A percentile compares a stretch with the other conserved stretches of the same genome.
phyloP scores from a whole-genome alignment of 768 basidiomycete genomes.

The Pleurotus cornucopiae region DNA sequence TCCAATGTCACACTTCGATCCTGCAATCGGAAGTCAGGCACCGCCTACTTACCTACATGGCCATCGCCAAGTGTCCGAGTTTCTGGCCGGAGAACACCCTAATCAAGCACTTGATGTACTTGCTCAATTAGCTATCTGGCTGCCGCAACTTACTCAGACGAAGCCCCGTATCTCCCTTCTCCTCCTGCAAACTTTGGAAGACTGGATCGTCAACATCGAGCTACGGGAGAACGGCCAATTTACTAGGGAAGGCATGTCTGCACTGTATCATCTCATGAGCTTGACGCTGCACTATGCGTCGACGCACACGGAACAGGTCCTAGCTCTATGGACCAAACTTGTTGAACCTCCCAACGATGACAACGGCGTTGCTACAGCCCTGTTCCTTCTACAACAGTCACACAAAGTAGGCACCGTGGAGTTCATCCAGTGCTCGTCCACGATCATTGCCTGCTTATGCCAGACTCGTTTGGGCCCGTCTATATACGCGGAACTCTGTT shows the following conservation, averaged over 20 bases:
- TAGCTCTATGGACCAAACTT: constrained; percentile 73
- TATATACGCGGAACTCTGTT: constrained; percentile 81
- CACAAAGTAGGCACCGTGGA: constrained; percentile 75
- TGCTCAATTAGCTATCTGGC: constrained; percentile 64
- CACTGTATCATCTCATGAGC: constrained; percentile 79
- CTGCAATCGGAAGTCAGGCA: constrained; percentile 66
- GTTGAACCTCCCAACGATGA: constrained; percentile 66
- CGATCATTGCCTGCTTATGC: constrained; percentile 80
- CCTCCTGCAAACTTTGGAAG: constrained; percentile 74
- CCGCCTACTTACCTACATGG: constrained; percentile 78
- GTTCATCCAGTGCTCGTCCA: constrained; percentile 76
- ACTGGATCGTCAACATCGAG: constrained; percentile 78
- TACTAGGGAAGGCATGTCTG: constrained; percentile 55
- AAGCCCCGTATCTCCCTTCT: constrained; percentile 35
- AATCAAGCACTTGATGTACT: constrained; percentile 62
- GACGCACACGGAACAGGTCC: constrained; percentile 74
- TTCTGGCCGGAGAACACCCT: constrained; percentile 76
- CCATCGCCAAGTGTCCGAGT: constrained; percentile 71
- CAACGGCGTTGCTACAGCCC: constrained; percentile 75
- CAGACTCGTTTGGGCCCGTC: constrained; percentile 68
- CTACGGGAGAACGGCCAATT: constrained; percentile 57
- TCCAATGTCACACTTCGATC: constrained; percentile 69
- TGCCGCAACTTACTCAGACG: constrained; percentile 51
- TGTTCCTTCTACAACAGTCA: constrained; percentile 85
- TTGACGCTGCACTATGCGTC: constrained; percentile 74